Evolutionary conservation across 208 protist species (phyloP).

Genomic region (Trypanosoma caninum): DNA sequence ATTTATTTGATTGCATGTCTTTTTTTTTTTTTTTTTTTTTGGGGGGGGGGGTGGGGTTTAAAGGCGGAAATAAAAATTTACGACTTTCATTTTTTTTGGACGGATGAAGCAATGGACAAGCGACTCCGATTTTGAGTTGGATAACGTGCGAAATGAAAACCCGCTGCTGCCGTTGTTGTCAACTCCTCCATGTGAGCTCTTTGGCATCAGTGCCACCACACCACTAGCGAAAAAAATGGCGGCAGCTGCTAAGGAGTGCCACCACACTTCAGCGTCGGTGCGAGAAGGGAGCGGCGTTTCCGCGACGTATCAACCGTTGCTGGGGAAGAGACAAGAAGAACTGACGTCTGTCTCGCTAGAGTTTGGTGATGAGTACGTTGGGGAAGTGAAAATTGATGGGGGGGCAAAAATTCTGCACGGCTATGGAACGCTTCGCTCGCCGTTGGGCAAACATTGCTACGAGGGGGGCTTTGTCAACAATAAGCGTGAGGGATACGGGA

Average conservation of each 20-base stretch:
- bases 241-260: not conserved
- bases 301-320: not conserved
- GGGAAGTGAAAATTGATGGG: conserved; percentile 32
- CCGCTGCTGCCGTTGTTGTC: conserved; percentile 10
- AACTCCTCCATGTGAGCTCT: not conserved
- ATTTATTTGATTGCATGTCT: not conserved
- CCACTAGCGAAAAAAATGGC: not conserved
- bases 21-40: conserved; percentile 3
- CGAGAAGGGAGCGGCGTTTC: not conserved
- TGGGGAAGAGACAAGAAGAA: not conserved
- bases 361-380: conserved; percentile 56
- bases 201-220: not conserved
- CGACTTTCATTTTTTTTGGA: not conserved
- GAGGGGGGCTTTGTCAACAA: conserved; percentile 66
- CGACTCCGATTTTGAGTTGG: conserved; percentile 21
- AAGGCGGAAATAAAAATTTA: not conserved
- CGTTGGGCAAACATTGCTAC: conserved; percentile 40
- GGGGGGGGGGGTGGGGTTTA: not conserved
- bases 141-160: conserved; percentile 14
- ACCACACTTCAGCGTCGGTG: not conserved
- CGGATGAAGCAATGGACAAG: conserved; percentile 18
- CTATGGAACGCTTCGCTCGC: conserved; percentile 48
- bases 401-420: conserved; percentile 58
- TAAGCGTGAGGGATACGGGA: conserved; percentile 66
- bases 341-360: conserved; percentile 38